Percentiles rank a stretch among this genome's conserved stretches.
phyloP scores from a whole-genome alignment of 2,329 filamentous ascomycete genomes.

The Cladorrhinum sp. region DNA sequence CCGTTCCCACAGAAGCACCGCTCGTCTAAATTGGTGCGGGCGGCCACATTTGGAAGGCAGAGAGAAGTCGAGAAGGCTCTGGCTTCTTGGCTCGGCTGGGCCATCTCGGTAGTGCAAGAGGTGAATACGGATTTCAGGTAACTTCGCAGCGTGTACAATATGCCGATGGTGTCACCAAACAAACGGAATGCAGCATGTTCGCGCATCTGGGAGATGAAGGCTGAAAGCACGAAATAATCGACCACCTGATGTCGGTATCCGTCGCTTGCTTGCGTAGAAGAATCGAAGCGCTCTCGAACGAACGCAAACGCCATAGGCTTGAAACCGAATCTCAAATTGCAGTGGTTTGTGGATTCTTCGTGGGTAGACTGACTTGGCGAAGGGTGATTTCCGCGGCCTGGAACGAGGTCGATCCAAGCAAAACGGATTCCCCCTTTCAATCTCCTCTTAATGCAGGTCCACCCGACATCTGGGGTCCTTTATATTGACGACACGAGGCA shows the following conservation, averaged over 20 bases:
- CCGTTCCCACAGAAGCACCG: background rate
- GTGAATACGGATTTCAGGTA: background rate
- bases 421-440: constrained; percentile 14
- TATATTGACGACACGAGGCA: constrained; percentile 1
- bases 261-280: background rate
- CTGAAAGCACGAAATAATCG: background rate
- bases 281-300: background rate
- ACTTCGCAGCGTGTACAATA: background rate
- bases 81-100: background rate
- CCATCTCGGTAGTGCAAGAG: background rate
- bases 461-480: constrained; percentile 14
- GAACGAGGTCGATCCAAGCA: constrained; percentile 12
- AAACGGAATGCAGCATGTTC: background rate
- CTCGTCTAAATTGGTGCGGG: background rate
- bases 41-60: background rate
- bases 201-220: constrained; percentile 4
- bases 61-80: background rate
- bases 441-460: constrained; percentile 17
- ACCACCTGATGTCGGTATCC: background rate
- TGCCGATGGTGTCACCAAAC: background rate
- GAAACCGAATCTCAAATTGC: constrained; percentile 4
- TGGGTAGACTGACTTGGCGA: constrained; percentile 16
- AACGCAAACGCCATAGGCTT: constrained; percentile 2
- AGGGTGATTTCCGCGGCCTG: constrained; percentile 21
- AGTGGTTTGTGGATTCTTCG: background rate